Percentiles rank a stretch among this genome's conserved stretches.
Evolutionary conservation across 2,329 filamentous ascomycete species (phyloP).

Genomic region (Cytospora piceicola): DNA sequence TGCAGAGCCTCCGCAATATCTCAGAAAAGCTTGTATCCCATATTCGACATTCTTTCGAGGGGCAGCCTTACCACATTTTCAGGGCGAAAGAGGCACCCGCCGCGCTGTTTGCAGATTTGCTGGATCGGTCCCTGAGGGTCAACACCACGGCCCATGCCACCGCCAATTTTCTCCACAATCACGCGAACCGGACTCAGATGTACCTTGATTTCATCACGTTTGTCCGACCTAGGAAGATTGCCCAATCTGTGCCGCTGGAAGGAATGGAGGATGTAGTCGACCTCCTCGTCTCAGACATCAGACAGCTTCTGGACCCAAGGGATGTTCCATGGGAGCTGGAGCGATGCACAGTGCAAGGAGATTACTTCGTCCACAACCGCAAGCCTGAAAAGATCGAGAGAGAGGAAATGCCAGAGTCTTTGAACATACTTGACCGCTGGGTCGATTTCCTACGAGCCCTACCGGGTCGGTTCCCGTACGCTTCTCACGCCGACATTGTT

Average conservation of each 20-base stretch:
- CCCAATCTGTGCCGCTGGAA: conserved; percentile 64
- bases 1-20: conserved; percentile 86
- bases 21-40: conserved; percentile 80
- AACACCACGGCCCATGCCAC: conserved; percentile 94
- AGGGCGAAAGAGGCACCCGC: conserved; percentile 87
- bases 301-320: conserved; percentile 70
- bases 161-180: conserved; percentile 87
- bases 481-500: conserved; percentile 72
- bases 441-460: conserved; percentile 72
- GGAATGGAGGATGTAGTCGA: conserved; percentile 70
- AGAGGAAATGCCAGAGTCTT: conserved; percentile 48
- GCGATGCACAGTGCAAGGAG: conserved; percentile 63
- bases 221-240: conserved; percentile 65
- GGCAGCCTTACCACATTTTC: conserved; percentile 83
- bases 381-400: conserved; percentile 46
- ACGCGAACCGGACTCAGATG: conserved; percentile 92
- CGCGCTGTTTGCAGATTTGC: conserved; percentile 81
- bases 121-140: conserved; percentile 86
- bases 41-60: conserved; percentile 82
- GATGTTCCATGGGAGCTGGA: conserved; percentile 69
- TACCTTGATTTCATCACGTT: conserved; percentile 84
- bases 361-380: conserved; percentile 54
- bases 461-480: conserved; percentile 73
- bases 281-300: conserved; percentile 67
- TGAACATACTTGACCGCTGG: conserved; percentile 79